These are phyloP conservation scores for Hysterium pulicare DNA, from an alignment of 2,329 filamentous ascomycete genomes.

Conservation along the genomic window DNA sequence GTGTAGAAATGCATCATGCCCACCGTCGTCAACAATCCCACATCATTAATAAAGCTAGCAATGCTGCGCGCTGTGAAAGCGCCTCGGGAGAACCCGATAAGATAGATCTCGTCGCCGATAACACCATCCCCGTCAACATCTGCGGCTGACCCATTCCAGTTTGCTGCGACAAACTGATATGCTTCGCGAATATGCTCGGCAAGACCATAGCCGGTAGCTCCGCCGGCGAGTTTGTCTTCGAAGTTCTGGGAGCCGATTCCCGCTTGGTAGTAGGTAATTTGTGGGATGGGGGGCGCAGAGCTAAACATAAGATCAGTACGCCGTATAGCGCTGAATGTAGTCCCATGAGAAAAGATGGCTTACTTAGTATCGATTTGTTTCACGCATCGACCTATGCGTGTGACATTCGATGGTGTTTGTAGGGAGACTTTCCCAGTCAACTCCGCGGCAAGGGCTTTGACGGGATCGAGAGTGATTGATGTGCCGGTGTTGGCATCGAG, in stretches of 20 bases:
- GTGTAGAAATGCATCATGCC: constrained; percentile 7
- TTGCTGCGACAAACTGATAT: neutral
- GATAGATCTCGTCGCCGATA: constrained; percentile 40
- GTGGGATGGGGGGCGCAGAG: no score
- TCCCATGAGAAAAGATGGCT: no score
- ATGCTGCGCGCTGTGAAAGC: constrained; percentile 35
- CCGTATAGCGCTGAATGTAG: no score
- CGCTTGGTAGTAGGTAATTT: constrained; percentile 1
- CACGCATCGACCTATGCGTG: neutral
- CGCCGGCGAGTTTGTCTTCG: neutral
- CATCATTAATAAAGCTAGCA: constrained; percentile 31
- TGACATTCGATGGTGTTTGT: constrained; percentile 1
- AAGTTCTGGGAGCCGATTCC: neutral
- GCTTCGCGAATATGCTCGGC: neutral
- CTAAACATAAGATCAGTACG: no score
- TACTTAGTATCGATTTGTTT: neutral
- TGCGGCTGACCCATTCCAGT: neutral
- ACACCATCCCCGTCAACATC: no score
- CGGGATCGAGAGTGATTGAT: neutral
- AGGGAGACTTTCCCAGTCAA: neutral
- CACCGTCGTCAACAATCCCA: constrained; percentile 40
- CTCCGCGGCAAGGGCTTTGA: neutral
- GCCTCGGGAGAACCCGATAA: constrained; percentile 40
- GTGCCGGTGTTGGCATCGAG: neutral
- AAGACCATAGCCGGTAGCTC: neutral